Conservation (phyloP, 2,329 filamentous ascomycete species). For the Pseudocercospora eumusae region DNA sequence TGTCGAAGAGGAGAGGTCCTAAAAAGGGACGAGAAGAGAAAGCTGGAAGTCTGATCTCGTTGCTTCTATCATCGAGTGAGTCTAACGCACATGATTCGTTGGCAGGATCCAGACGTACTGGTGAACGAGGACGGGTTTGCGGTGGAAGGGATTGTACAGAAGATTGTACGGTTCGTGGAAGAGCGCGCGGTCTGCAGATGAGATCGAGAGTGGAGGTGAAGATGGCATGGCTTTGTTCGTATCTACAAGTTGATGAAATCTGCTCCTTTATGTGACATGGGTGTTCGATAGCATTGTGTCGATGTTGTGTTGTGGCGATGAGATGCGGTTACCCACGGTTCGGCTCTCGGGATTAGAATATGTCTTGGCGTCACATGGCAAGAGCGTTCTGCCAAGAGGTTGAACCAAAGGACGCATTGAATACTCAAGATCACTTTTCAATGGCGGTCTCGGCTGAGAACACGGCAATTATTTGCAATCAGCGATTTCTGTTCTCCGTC, state of each 20-base stretch:
- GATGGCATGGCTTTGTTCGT: not conserved
- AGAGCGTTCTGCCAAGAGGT: no score
- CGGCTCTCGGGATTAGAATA: no score
- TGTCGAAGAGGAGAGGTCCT: conserved; percentile 71
- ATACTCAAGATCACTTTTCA: no score
- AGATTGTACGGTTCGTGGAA: conserved; percentile 50
- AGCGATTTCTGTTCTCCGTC: no score
- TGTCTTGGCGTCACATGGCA: no score
- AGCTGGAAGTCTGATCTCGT: conserved; percentile 45
- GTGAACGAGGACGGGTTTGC: conserved; percentile 53
- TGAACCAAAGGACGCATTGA: no score
- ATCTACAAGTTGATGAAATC: not conserved
- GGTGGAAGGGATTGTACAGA: conserved; percentile 53
- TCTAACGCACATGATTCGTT: not conserved
- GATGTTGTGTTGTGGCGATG: not conserved
- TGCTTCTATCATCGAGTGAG: conserved; percentile 38
- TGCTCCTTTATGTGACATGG: not conserved
- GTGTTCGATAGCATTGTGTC: not conserved
- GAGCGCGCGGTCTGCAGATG: conserved; percentile 34
- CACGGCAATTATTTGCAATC: no score
- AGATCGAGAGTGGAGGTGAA: conserved; percentile 13
- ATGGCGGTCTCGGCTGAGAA: no score
- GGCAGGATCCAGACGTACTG: conserved; percentile 42
- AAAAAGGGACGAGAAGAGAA: conserved; percentile 66
- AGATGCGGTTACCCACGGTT: not conserved